Conservation (phyloP, 352 stramenopile species). For the Pythium pyrilobum region DNA sequence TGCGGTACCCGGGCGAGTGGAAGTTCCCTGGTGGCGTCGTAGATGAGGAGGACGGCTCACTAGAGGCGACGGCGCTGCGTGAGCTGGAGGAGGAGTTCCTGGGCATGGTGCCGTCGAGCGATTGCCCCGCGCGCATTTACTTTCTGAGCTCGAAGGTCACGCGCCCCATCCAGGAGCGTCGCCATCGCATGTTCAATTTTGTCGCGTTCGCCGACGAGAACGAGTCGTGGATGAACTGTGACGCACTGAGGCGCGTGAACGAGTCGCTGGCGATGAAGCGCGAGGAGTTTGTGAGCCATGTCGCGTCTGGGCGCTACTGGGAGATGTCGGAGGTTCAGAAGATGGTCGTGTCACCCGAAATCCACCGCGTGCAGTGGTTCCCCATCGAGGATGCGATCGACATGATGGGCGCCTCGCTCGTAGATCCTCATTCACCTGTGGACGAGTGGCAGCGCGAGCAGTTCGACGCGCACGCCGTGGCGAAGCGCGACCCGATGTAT, state of each 20-base stretch:
- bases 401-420: constrained; percentile 30
- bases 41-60: constrained; percentile 31
- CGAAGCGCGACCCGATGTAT: constrained; percentile 45
- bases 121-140: constrained; percentile 14
- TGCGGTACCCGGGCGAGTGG: constrained; percentile 64
- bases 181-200: constrained; percentile 68
- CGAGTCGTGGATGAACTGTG: constrained; percentile 29
- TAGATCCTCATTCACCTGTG: constrained; percentile 25
- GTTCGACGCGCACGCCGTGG: constrained; percentile 30
- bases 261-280: constrained; percentile 31
- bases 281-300: constrained; percentile 24
- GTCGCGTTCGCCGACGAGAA: constrained; percentile 59
- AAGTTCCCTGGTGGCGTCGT: constrained; percentile 56
- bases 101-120: constrained; percentile 18
- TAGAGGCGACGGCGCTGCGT: constrained; percentile 33
- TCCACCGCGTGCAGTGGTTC: constrained; percentile 51
- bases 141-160: constrained; percentile 46
- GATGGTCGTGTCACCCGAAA: constrained; percentile 46
- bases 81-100: constrained; percentile 57
- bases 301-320: constrained; percentile 36
- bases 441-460: constrained; percentile 37
- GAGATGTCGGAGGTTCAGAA: constrained; percentile 29
- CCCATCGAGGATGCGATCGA: constrained; percentile 41
- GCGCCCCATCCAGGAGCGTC: constrained; percentile 30
- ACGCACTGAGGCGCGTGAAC: constrained; percentile 32